A percentile compares a stretch with the other conserved stretches of the same genome.
These are phyloP conservation scores for Tilletia setariae DNA, from an alignment of 1,284 basidiomycete genomes.

Conservation along the genomic window DNA sequence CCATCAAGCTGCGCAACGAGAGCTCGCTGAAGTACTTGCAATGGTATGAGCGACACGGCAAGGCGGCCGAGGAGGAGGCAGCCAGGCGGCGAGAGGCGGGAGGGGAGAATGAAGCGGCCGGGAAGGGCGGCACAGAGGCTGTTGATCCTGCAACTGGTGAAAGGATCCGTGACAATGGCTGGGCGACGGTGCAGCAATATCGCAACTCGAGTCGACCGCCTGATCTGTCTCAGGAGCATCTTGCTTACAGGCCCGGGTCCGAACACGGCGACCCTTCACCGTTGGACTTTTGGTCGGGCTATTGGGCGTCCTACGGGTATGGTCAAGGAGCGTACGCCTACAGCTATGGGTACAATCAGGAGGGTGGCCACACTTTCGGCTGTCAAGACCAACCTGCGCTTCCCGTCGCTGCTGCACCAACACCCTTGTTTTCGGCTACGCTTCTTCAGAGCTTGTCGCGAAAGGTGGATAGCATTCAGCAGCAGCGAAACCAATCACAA, in stretches of 20 bases:
- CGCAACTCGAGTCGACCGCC: neutral
- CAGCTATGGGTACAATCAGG: neutral
- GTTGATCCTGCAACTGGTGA: too few relatives aligned
- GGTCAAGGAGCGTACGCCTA: neutral
- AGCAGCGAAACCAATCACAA: neutral
- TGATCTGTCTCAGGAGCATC: neutral
- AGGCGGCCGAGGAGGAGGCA: neutral
- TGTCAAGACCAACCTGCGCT: neutral
- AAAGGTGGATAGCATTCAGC: constrained; percentile 3
- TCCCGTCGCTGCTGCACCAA: neutral
- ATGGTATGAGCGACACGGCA: constrained; percentile 15
- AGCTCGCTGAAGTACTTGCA: constrained; percentile 7
- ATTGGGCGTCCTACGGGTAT: neutral
- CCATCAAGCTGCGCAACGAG: constrained; percentile 3
- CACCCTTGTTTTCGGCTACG: neutral
- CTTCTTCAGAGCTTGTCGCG: constrained; percentile 10
- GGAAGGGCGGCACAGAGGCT: neutral
- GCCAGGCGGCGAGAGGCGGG: neutral
- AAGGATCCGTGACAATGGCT: neutral
- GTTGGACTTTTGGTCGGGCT: neutral
- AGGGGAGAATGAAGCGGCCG: neutral
- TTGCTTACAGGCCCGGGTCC: too few relatives aligned
- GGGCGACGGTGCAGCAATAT: neutral
- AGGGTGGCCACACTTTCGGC: neutral
- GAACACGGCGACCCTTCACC: neutral